phyloP scores from a whole-genome alignment of 306 rosid species.

The Cicer bijugum region DNA sequence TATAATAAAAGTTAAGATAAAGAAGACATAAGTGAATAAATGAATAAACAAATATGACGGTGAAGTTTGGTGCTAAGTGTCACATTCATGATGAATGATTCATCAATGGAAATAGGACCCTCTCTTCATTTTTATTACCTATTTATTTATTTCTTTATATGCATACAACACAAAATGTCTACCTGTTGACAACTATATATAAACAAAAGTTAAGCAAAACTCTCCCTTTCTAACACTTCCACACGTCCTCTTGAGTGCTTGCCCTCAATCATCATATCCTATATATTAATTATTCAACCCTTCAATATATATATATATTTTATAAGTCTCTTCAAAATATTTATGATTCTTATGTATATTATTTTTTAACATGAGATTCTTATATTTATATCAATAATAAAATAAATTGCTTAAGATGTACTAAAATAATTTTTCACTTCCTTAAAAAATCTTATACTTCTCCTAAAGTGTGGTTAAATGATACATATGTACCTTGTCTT shows the following conservation, averaged over 20 bases:
- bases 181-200: background rate
- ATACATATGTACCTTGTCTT: background rate
- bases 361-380: background rate
- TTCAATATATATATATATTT: background rate
- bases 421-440: background rate
- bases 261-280: background rate
- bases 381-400: background rate
- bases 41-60: background rate
- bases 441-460: background rate
- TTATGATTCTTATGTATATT: no score
- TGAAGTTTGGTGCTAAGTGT: slow-evolving; percentile 34
- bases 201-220: slow-evolving; percentile 2
- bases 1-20: background rate
- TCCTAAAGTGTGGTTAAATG: background rate
- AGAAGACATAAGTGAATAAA: background rate
- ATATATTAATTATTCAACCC: background rate
- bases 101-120: background rate
- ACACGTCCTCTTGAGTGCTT: slow-evolving; percentile 37
- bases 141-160: background rate
- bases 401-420: background rate
- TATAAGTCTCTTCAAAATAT: no score
- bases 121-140: background rate
- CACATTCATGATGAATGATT: slow-evolving; percentile 2
- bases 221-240: slow-evolving; percentile 20
- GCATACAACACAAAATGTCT: slow-evolving; percentile 7